Evolutionary conservation across 2,329 filamentous ascomycete genomes (phyloP).

Genomic region (Aureobasidium musti): DNA sequence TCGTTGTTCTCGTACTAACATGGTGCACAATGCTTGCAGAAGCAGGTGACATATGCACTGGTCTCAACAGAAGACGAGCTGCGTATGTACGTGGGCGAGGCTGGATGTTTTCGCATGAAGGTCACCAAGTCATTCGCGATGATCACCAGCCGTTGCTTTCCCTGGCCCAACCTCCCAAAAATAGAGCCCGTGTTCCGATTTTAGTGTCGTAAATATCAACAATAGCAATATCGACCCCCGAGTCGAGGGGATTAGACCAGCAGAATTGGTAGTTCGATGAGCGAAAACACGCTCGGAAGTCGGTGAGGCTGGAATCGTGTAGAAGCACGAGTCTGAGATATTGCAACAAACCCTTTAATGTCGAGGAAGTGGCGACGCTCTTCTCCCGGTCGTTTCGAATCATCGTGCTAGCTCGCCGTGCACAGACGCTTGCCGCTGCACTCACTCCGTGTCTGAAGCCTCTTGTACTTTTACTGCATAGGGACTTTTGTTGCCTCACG

Average conservation of each 20-base stretch:
- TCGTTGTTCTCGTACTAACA: background rate
- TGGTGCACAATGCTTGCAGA: background rate
- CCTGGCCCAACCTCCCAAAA: slow-evolving; percentile 6
- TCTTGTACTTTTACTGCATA: background rate
- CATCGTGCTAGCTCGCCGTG: background rate
- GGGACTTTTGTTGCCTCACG: slow-evolving; percentile 27
- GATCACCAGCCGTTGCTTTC: no score
- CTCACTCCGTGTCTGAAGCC: slow-evolving; percentile 4
- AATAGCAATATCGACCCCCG: background rate
- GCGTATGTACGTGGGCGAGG: background rate
- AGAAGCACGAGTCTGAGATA: background rate
- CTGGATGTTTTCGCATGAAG: background rate
- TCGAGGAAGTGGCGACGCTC: slow-evolving; percentile 12
- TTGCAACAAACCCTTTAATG: background rate
- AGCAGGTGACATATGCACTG: background rate
- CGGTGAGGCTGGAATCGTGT: background rate
- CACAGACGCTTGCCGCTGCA: slow-evolving; percentile 12
- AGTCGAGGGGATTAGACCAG: background rate
- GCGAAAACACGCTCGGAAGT: background rate
- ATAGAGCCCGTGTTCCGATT: slow-evolving; percentile 14
- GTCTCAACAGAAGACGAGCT: slow-evolving; percentile 6
- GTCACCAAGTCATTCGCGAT: background rate
- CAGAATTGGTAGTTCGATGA: background rate
- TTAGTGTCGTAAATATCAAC: slow-evolving; percentile 24
- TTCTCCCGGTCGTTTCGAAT: slow-evolving; percentile 12